These are phyloP conservation scores for Epichloe coenophiala DNA, from an alignment of 2,329 filamentous ascomycete genomes.

Conservation along the genomic window DNA sequence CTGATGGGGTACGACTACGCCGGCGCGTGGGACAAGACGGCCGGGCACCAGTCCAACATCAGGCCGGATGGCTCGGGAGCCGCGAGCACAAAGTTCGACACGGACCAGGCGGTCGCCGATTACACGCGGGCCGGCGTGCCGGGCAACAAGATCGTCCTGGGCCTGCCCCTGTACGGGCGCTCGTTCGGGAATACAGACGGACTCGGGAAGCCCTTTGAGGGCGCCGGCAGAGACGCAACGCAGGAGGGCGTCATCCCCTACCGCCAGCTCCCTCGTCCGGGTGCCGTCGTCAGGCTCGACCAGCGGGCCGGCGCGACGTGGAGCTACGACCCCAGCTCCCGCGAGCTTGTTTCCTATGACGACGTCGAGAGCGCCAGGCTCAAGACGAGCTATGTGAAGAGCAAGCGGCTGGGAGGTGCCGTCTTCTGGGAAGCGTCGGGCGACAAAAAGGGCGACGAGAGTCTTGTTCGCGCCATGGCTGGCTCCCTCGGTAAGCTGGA, in stretches of 20 bases:
- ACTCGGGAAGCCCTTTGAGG: conserved; percentile 47
- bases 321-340: conserved; percentile 47
- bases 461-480: conserved; percentile 44
- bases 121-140: conserved; percentile 40
- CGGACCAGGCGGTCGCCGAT: conserved; percentile 46
- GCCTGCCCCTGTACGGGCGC: conserved; percentile 70
- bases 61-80: conserved; percentile 38
- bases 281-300: conserved; percentile 44
- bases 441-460: conserved; percentile 39
- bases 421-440: conserved; percentile 79
- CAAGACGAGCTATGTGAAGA: conserved; percentile 53
- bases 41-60: conserved; percentile 60
- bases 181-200: conserved; percentile 56
- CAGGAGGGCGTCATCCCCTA: conserved; percentile 60
- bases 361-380: conserved; percentile 40
- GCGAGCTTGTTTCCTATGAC: conserved; percentile 59
- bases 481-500: conserved; percentile 35
- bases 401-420: conserved; percentile 52
- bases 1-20: conserved; percentile 60
- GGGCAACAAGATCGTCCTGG: conserved; percentile 54
- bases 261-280: conserved; percentile 51
- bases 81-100: conserved; percentile 52
- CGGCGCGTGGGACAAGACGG: conserved; percentile 48
- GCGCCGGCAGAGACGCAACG: conserved; percentile 43
- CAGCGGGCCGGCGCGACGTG: conserved; percentile 49